These are phyloP conservation scores for Spergularia azorica DNA, from an alignment of 179 eudicot genomes.

Conservation along the genomic window DNA sequence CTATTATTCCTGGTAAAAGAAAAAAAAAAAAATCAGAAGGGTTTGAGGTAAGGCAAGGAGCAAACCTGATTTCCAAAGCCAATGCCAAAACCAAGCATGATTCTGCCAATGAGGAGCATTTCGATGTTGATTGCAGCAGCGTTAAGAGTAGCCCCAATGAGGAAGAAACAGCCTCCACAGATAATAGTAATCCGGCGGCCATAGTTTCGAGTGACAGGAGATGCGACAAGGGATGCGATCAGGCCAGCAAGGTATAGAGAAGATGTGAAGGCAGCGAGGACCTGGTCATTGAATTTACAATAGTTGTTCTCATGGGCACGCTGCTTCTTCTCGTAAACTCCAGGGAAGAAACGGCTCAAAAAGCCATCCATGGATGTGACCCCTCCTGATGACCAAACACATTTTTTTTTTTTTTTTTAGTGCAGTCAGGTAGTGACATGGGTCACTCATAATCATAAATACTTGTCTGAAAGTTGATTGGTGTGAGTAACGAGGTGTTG, in stretches of 20 bases:
- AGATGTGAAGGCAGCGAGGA: constrained; percentile 59
- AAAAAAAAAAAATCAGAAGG: no score
- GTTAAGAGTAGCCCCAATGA: constrained; percentile 50
- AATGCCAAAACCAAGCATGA: constrained; percentile 95
- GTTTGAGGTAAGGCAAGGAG: neutral
- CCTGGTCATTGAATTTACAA: constrained; percentile 63
- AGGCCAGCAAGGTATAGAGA: constrained; percentile 62
- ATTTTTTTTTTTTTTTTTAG: no score
- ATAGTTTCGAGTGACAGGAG: constrained; percentile 40
- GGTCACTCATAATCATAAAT: no score
- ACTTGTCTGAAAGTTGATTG: no score
- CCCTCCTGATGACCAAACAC: constrained; percentile 33
- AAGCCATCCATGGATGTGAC: constrained; percentile 68
- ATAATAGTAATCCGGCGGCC: constrained; percentile 55
- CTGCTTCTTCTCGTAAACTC: constrained; percentile 47
- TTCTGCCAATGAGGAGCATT: constrained; percentile 65
- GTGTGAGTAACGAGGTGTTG: no score
- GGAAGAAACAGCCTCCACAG: constrained; percentile 49
- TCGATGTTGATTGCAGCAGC: constrained; percentile 47
- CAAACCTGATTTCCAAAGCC: constrained; percentile 92
- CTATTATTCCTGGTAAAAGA: no score
- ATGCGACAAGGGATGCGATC: constrained; percentile 50
- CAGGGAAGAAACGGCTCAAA: constrained; percentile 44
- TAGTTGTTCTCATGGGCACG: constrained; percentile 58
- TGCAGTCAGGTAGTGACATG: no score